Evolutionary conservation across 768 basidiomycete species (phyloP), one percentile per base, ranked within the genome.

Genomic region (Mycena vulgaris): DNA sequence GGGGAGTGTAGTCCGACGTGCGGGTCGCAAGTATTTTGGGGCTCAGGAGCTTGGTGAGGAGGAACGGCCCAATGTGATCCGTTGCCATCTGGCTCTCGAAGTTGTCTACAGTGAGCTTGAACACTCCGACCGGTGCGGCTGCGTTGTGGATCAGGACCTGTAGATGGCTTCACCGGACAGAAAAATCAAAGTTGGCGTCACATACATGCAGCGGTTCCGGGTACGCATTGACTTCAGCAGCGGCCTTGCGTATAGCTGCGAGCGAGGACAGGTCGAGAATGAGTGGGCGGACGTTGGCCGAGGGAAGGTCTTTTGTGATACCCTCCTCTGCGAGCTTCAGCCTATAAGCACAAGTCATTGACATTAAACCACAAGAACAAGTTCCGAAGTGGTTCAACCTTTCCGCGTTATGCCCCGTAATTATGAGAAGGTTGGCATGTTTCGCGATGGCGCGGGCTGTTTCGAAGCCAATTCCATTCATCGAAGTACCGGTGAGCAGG

Each of bases 401-500:
- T 27, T 68, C 37, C 2, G 31, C 14, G 51, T 62, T 68, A n/a
- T 68, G 39, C 35, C 66, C 66, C 8, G 58, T 62, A 2, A 68
- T 68, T 25, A 62, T 37, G 16, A 61, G 27, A 28, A 62, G 31
- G n/a, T 51, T 55, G 2, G 66, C 66, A 37, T 68, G 39, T 31
- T 62, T 60, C 5, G 66, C 66, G n/a, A 68, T 39, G 16, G 30
- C 58, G 27, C n/a, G 58, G 28, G 59, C 66, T 4, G 59, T 68
- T 30, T 68, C 66, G 40, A 61, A 68, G 10, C 48, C 64, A 45
- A 52, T 55, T 48, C 68, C 60, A 25, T 48, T n/a, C n/a, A n/a
- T n/a, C n/a, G n/a, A n/a, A n/a, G n/a, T n/a, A n/a, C n/a, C n/a
- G n/a, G n/a, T n/a, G n/a, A n/a, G n/a, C n/a, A n/a, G n/a, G n/a